These are phyloP conservation scores for Plasmodium coatneyi DNA, from an alignment of 169 alveolate species.

Conservation along the genomic window DNA sequence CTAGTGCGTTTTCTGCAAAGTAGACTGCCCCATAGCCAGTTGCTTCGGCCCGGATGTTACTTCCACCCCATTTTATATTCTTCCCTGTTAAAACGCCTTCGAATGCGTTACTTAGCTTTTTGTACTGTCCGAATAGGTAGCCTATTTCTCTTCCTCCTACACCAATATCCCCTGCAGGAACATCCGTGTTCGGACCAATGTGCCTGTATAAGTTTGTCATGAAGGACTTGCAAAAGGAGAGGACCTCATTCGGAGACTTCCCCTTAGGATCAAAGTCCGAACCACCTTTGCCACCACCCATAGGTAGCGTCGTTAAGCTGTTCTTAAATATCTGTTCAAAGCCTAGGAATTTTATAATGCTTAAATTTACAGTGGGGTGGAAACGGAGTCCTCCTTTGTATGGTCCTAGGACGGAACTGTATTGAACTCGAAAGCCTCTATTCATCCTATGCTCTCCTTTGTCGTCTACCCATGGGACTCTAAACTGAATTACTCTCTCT, in stretches of 20 bases:
- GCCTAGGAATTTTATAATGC: constrained; percentile 88
- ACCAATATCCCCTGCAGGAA: constrained; percentile 93
- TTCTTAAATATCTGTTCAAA: constrained; percentile 90
- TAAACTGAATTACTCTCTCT: constrained; percentile 82
- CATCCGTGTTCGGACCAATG: constrained; percentile 89
- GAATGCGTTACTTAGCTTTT: constrained; percentile 78
- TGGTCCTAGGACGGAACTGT: constrained; percentile 88
- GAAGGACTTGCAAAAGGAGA: constrained; percentile 86
- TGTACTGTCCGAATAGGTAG: constrained; percentile 89
- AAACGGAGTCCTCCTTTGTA: constrained; percentile 92
- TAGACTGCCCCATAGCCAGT: constrained; percentile 92
- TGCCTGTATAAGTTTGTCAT: constrained; percentile 83
- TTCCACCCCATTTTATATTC: constrained; percentile 89
- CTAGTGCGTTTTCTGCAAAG: constrained; percentile 81
- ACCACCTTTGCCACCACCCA: constrained; percentile 93
- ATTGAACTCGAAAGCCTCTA: constrained; percentile 89
- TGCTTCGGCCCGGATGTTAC: constrained; percentile 89
- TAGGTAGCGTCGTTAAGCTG: constrained; percentile 87
- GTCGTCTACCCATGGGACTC: constrained; percentile 88
- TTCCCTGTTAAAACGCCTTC: constrained; percentile 91
- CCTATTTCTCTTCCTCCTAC: constrained; percentile 91
- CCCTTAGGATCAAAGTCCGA: constrained; percentile 92
- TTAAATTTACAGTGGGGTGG: constrained; percentile 88
- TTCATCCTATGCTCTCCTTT: constrained; percentile 83
- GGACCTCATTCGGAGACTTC: constrained; percentile 85